Evolutionary conservation across 139 green algal genomes (phyloP), one percentile per base, ranked within the genome.

Genomic region (Coelastrella sp.): DNA sequence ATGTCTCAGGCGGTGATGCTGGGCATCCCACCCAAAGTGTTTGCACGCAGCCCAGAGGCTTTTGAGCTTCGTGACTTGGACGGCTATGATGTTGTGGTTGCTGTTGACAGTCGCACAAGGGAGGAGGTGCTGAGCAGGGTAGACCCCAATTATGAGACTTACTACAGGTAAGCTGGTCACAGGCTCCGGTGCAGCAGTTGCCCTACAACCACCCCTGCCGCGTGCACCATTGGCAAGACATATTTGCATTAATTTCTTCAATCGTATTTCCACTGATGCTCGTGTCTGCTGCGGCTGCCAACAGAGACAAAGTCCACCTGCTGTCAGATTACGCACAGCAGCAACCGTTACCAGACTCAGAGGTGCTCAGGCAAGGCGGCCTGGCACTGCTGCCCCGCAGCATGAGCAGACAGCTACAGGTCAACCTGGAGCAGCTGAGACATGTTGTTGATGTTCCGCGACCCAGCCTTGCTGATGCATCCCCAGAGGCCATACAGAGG

Each of bases 51-150:
- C 3, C 80, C 91, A 49, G 49, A 82, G 56, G 25, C 59, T 20
- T 91, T 94, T 59, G 90, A 91, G 17, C 17, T 85, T 22, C 82
- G 88, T 17, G 92, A 94, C 78, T 82, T 94, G 56, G 91, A 94
- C 63, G 82, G 86, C 60, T 93, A 87, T 78, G 91, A 93, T 56
- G 87, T 93, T 5, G 25, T 93, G 6, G 82, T 90, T 10, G 91
- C 91, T 11, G 17, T 93, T n/a, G 91, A 92, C 49, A 35, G 20
- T n/a, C 56, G 49, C 17, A 84, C 82, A 10, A 85, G 80, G 66
- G 60, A 88, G 4, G 87, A 83, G 10, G 75, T 93, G 61, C 56
- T 92, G 24, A 68, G n/a, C 6, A 56, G 75, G 6, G 87, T 90
- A 10, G 80, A 90, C n/a, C 63, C 74, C 4, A 27, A 81, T 17